Conservation (phyloP, 257 asterid genomes). For the Plectranthus barbatus region DNA sequence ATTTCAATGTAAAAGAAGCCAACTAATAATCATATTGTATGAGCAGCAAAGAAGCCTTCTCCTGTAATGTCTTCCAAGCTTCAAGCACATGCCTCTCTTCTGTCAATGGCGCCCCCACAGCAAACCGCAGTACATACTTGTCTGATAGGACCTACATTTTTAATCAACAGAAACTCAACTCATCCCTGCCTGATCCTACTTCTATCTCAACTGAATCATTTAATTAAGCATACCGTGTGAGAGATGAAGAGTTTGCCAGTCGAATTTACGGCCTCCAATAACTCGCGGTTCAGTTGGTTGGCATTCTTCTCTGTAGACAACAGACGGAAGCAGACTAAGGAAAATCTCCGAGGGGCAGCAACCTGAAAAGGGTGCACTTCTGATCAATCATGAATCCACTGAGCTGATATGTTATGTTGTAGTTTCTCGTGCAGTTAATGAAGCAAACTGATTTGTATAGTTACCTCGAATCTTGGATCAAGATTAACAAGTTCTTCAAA, state of each 20-base stretch:
- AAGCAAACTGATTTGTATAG: background rate
- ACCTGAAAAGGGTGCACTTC: no score
- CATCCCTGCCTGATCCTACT: background rate
- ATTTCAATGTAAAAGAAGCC: no score
- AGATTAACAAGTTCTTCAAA: conserved; percentile 67
- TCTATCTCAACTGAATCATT: background rate
- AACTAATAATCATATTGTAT: background rate
- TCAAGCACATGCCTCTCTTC: conserved; percentile 68
- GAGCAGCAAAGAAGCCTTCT: conserved; percentile 47
- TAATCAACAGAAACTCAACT: background rate
- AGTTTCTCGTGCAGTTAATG: background rate
- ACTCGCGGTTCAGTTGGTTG: conserved; percentile 53
- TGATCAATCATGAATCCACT: no score
- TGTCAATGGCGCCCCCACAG: conserved; percentile 80
- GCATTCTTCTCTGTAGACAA: conserved; percentile 28
- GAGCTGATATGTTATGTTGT: no score
- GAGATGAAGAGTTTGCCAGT: conserved; percentile 76
- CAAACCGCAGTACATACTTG: conserved; percentile 55
- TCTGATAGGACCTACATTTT: conserved; percentile 48
- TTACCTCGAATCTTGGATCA: conserved; percentile 90
- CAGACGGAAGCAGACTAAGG: conserved; percentile 78
- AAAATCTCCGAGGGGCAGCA: conserved; percentile 61
- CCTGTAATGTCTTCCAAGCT: conserved; percentile 69
- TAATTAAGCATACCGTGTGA: conserved; percentile 62
- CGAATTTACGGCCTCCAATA: conserved; percentile 71